A percentile compares a stretch with the other conserved stretches of the same genome.
Evolutionary conservation across 202 grass and related monocot species (phyloP).

Genomic region (Miscanthus sacchariflorus): DNA sequence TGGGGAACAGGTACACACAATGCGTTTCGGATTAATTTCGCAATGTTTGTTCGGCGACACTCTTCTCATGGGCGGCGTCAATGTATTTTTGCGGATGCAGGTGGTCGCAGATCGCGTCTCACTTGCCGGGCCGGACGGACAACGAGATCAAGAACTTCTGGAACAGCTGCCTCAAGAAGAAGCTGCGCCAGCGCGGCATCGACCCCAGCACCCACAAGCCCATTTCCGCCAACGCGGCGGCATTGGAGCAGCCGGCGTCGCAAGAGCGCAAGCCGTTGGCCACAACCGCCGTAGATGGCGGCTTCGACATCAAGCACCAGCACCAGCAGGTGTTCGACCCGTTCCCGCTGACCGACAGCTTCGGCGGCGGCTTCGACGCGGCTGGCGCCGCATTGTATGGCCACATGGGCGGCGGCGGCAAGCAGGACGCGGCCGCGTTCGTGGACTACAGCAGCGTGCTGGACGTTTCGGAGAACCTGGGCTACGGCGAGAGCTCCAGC

Average conservation of each 20-base stretch:
- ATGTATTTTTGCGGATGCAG: constrained; percentile 29
- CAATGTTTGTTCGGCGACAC: background rate
- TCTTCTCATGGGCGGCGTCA: background rate
- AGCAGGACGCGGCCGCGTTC: constrained; percentile 48
- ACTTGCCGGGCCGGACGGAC: constrained; percentile 90
- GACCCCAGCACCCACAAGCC: constrained; percentile 86
- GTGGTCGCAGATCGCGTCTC: constrained; percentile 97
- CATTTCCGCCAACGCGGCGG: constrained; percentile 32
- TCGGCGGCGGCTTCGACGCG: constrained; percentile 50
- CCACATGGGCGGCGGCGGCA: constrained; percentile 23
- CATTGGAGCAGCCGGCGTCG: constrained; percentile 21
- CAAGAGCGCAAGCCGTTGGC: constrained; percentile 29
- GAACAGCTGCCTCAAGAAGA: constrained; percentile 98
- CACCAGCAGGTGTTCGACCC: constrained; percentile 66
- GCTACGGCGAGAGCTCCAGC: constrained; percentile 92
- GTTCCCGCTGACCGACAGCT: constrained; percentile 71
- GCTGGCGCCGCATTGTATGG: constrained; percentile 28
- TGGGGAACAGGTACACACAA: constrained; percentile 77
- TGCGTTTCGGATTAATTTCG: background rate
- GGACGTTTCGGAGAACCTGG: constrained; percentile 84
- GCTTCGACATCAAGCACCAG: constrained; percentile 30
- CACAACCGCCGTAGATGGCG: background rate
- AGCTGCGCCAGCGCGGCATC: constrained; percentile 85
- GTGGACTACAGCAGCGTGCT: constrained; percentile 77
- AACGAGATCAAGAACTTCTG: constrained; percentile 99